These are phyloP conservation scores for Fusarium sp. DNA, from an alignment of 2,329 filamentous ascomycete genomes.

Conservation along the genomic window DNA sequence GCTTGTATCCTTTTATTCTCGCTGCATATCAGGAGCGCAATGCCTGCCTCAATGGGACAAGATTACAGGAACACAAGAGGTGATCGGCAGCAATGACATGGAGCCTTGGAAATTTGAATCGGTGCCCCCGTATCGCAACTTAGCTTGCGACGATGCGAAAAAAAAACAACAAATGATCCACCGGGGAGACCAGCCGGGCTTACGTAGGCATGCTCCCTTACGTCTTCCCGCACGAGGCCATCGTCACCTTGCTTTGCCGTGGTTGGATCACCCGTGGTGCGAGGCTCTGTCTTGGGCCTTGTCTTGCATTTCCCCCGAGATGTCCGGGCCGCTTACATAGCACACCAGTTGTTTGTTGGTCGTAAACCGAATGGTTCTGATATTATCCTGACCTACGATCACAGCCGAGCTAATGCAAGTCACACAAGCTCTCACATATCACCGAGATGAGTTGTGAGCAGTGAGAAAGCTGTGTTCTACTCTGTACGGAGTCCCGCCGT, in stretches of 20 bases:
- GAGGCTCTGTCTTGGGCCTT: slow-evolving; percentile 17
- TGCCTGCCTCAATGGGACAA: slow-evolving; percentile 11
- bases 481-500: not conserved
- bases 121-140: slow-evolving; percentile 13
- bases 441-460: not conserved
- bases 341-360: not conserved
- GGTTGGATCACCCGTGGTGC: not conserved
- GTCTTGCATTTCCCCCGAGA: slow-evolving; percentile 15
- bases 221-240: slow-evolving; percentile 21
- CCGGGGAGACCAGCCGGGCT: slow-evolving; percentile 25
- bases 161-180: slow-evolving; percentile 21
- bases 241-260: slow-evolving; percentile 12
- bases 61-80: slow-evolving; percentile 29
- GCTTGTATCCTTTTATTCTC: slow-evolving; percentile 3
- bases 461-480: not conserved
- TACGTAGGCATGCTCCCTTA: slow-evolving; percentile 22
- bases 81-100: slow-evolving; percentile 23
- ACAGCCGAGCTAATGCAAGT: slow-evolving; percentile 5
- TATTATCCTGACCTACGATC: not conserved
- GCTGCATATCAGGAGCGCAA: slow-evolving; percentile 11
- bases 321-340: not conserved
- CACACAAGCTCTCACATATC: not conserved
- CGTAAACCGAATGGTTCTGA: not conserved
- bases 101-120: slow-evolving; percentile 20
- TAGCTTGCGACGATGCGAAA: slow-evolving; percentile 11